A percentile compares a stretch with the other conserved stretches of the same genome.
These are phyloP conservation scores for Pseudovirgaria hyperparasitica DNA, from an alignment of 2,329 filamentous ascomycete genomes.

Conservation along the genomic window DNA sequence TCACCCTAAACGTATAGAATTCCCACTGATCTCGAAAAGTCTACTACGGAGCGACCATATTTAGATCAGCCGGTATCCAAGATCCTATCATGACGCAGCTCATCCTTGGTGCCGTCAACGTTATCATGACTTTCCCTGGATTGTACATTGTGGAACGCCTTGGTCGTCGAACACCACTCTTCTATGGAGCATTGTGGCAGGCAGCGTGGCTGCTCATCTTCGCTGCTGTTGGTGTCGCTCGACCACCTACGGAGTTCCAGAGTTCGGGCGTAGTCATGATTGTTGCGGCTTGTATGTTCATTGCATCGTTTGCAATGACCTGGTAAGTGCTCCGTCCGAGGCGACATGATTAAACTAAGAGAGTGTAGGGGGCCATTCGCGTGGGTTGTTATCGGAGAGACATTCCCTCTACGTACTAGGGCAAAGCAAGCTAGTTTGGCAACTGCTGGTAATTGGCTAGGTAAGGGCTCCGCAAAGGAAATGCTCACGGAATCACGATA, in stretches of 20 bases:
- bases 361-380: constrained; percentile 45
- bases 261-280: constrained; percentile 55
- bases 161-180: constrained; percentile 55
- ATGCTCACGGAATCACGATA: constrained; percentile 10
- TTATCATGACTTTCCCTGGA: constrained; percentile 52
- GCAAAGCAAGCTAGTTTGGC: constrained; percentile 22
- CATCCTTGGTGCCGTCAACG: constrained; percentile 47
- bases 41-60: constrained; percentile 52
- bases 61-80: constrained; percentile 50
- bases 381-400: constrained; percentile 32
- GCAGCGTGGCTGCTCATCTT: constrained; percentile 53
- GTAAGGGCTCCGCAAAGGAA: constrained; percentile 2
- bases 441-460: constrained; percentile 20
- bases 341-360: no score
- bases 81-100: constrained; percentile 41
- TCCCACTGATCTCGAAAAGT: constrained; percentile 22
- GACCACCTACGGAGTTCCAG: constrained; percentile 17
- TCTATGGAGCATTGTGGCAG: constrained; percentile 56
- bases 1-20: no score
- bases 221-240: constrained; percentile 27
- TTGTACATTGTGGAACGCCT: constrained; percentile 57
- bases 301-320: constrained; percentile 55
- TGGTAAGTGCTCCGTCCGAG: no score
- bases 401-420: constrained; percentile 18
- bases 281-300: constrained; percentile 61